phyloP scores from a whole-genome alignment of 2,329 filamentous ascomycete genomes.

The Claviceps capensis region DNA sequence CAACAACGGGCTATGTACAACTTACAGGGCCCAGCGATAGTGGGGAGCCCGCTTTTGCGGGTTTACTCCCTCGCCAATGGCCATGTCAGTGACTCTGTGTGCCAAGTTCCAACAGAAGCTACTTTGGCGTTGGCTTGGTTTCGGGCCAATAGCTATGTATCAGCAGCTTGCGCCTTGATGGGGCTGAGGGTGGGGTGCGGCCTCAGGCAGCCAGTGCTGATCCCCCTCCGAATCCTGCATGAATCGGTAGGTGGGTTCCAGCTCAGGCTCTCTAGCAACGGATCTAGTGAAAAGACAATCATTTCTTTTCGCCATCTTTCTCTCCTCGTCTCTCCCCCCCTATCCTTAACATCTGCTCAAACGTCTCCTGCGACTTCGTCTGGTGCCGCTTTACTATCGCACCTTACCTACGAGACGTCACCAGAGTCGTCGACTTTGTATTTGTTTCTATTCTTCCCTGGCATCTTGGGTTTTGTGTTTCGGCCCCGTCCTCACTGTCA shows the following conservation, averaged over 20 bases:
- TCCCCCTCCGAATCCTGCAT: slow-evolving; percentile 1
- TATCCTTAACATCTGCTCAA: neutral
- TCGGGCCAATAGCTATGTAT: neutral
- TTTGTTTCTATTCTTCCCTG: neutral
- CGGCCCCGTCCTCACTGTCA: slow-evolving; percentile 3
- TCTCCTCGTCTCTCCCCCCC: slow-evolving; percentile 2
- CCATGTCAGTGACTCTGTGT: neutral
- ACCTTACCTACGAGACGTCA: slow-evolving; percentile 1
- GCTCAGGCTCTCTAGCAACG: slow-evolving; percentile 11
- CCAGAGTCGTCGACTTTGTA: neutral
- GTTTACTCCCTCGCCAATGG: no score
- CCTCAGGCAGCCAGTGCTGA: slow-evolving; percentile 8
- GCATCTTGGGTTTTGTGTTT: neutral
- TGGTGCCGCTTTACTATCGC: slow-evolving; percentile 3
- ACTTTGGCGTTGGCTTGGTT: neutral
- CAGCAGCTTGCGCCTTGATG: neutral
- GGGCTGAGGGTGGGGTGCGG: neutral
- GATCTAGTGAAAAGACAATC: slow-evolving; percentile 5
- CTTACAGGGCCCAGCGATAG: no score
- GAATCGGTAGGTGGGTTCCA: slow-evolving; percentile 7
- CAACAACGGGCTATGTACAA: no score
- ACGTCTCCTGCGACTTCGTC: slow-evolving; percentile 2
- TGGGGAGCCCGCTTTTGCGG: neutral
- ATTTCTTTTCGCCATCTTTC: slow-evolving; percentile 8
- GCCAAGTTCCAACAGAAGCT: neutral